phyloP scores from a whole-genome alignment of 2,329 filamentous ascomycete species.

The Aspergillus quadricinctus region DNA sequence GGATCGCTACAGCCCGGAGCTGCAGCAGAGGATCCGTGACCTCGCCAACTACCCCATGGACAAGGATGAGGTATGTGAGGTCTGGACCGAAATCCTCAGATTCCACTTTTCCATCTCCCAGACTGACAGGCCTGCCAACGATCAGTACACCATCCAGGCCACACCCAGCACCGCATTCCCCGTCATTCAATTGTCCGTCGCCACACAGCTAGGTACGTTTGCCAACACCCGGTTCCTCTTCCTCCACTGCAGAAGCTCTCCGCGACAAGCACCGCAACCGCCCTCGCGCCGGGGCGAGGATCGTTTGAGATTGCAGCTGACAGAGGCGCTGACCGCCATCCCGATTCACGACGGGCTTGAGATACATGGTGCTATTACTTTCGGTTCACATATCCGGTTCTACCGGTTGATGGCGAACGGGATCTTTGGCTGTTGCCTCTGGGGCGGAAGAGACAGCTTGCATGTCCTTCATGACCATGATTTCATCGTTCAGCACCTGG shows the following conservation, averaged over 20 bases:
- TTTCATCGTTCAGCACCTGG: not conserved
- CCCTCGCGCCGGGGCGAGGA: not conserved
- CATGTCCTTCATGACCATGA: not conserved
- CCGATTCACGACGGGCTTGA: not conserved
- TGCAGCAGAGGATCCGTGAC: not conserved
- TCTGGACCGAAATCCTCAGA: not conserved
- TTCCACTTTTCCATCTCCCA: not conserved
- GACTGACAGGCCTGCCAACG: not conserved
- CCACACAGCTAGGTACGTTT: not conserved
- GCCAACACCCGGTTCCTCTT: not conserved
- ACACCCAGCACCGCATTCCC: not conserved
- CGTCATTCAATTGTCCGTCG: not conserved
- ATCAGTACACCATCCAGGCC: not conserved
- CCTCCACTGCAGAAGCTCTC: not conserved
- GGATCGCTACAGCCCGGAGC: not conserved
- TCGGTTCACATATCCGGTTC: not conserved
- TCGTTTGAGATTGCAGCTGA: not conserved
- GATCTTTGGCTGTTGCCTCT: not conserved
- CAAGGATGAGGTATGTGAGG: not conserved
- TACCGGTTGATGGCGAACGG: not conserved
- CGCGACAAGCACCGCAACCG: not conserved
- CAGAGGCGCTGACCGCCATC: not conserved
- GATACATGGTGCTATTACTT: not conserved
- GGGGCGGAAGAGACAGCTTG: not conserved
- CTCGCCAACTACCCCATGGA: not conserved